Evolutionary conservation across 179 eudicot genomes (phyloP).

Genomic region (Carnegiea gigantea): DNA sequence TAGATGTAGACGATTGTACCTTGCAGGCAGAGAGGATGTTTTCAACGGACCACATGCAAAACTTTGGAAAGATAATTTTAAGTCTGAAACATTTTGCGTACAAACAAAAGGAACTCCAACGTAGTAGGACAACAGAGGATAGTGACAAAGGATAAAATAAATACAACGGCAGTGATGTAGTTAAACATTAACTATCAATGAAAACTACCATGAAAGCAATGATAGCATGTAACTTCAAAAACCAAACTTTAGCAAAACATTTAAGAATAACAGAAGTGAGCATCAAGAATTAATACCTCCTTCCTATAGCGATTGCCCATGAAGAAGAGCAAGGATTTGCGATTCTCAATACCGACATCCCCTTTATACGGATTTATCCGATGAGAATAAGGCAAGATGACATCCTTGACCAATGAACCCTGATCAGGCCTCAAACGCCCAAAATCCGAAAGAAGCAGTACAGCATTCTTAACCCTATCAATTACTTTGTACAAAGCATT

Average conservation of each 20-base stretch:
- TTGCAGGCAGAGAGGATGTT: background rate
- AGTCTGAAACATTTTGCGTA: background rate
- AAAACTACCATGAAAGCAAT: background rate
- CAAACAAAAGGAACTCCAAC: background rate
- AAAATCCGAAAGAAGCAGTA: constrained; percentile 86
- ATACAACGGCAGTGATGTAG: background rate
- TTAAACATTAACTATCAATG: background rate
- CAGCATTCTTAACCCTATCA: constrained; percentile 72
- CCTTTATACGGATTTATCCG: constrained; percentile 69
- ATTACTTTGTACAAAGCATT: constrained; percentile 80
- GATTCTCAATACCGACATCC: constrained; percentile 61
- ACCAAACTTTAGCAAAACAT: background rate
- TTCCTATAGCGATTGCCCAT: constrained; percentile 94
- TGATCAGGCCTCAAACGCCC: constrained; percentile 72
- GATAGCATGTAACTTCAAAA: background rate
- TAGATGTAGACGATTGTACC: background rate
- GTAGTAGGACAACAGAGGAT: background rate
- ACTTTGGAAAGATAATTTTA: background rate
- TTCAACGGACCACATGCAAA: background rate
- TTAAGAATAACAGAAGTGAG: constrained; percentile 1
- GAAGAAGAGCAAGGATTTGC: constrained; percentile 77
- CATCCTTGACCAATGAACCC: constrained; percentile 86
- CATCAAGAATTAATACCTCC: constrained; percentile 51
- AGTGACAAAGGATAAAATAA: background rate
- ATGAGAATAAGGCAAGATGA: constrained; percentile 87